phyloP scores from a whole-genome alignment of 768 basidiomycete genomes.

The Zangia roseola region DNA sequence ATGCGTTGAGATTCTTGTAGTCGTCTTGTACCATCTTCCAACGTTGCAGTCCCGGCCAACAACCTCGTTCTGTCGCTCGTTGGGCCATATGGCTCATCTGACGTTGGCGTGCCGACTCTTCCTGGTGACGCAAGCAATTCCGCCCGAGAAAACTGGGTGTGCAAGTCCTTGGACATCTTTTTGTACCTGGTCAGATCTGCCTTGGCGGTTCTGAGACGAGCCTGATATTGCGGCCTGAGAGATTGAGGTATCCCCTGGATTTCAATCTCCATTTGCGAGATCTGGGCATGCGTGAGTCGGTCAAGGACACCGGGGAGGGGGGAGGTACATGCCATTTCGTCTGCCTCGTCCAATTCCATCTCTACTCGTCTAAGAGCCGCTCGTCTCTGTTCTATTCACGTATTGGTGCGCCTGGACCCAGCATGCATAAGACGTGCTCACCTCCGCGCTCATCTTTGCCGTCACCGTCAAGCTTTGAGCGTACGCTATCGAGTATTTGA shows the following conservation, averaged over 20 bases:
- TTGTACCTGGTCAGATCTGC: slow-evolving; percentile 75
- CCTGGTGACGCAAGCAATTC: slow-evolving; percentile 68
- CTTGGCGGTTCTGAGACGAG: slow-evolving; percentile 74
- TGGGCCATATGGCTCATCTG: slow-evolving; percentile 79
- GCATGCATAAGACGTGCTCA: slow-evolving; percentile 35
- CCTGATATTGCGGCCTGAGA: slow-evolving; percentile 72
- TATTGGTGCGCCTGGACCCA: neutral
- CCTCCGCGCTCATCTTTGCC: slow-evolving; percentile 67
- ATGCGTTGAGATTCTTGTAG: slow-evolving; percentile 89
- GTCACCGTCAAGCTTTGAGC: slow-evolving; percentile 73
- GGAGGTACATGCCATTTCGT: slow-evolving; percentile 75
- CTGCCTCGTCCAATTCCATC: slow-evolving; percentile 97
- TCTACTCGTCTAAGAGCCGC: slow-evolving; percentile 79
- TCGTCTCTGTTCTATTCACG: slow-evolving; percentile 70
- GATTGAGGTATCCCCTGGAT: slow-evolving; percentile 91
- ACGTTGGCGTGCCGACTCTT: slow-evolving; percentile 37
- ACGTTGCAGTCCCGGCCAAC: slow-evolving; percentile 69
- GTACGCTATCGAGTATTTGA: slow-evolving; percentile 73
- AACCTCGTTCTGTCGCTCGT: slow-evolving; percentile 76
- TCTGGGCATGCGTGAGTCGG: slow-evolving; percentile 42
- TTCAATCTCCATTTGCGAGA: slow-evolving; percentile 99
- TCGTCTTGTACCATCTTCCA: slow-evolving; percentile 83
- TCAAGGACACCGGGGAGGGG: neutral
- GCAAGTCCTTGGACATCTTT: slow-evolving; percentile 74
- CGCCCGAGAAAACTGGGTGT: slow-evolving; percentile 64